These are phyloP conservation scores for Saprolegnia parasitica DNA, from an alignment of 352 stramenopile species.

Conservation along the genomic window DNA sequence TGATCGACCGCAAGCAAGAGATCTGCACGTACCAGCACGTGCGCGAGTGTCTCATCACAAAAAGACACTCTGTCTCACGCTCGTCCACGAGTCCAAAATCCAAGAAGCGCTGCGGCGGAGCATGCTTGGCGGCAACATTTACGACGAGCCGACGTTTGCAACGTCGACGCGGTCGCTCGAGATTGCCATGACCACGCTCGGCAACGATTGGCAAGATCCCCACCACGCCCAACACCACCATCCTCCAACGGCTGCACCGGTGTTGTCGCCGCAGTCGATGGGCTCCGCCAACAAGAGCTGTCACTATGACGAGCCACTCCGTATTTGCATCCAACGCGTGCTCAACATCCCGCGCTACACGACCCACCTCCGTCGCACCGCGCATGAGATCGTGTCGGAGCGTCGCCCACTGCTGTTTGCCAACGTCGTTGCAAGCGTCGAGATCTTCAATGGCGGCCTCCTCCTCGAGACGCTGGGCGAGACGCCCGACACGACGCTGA, in stretches of 20 bases:
- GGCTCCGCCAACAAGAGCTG: slow-evolving; percentile 19
- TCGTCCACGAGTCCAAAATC: slow-evolving; percentile 81
- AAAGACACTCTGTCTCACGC: slow-evolving; percentile 80
- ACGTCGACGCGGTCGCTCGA: not conserved
- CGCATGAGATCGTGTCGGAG: slow-evolving; percentile 56
- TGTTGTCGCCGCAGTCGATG: no score
- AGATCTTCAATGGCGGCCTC: slow-evolving; percentile 69
- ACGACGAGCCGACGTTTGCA: not conserved
- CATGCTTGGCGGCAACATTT: slow-evolving; percentile 29
- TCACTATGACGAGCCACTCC: slow-evolving; percentile 56
- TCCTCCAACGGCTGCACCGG: not conserved
- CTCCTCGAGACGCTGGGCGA: slow-evolving; percentile 68
- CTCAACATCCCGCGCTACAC: slow-evolving; percentile 77
- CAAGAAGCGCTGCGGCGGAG: slow-evolving; percentile 76
- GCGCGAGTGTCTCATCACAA: slow-evolving; percentile 75
- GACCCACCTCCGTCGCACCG: slow-evolving; percentile 57
- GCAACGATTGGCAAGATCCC: slow-evolving; percentile 6
- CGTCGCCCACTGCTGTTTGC: slow-evolving; percentile 48
- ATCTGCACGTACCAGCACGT: slow-evolving; percentile 87
- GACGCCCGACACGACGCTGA: slow-evolving; percentile 62
- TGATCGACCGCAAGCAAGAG: slow-evolving; percentile 76
- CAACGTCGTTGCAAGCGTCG: slow-evolving; percentile 68
- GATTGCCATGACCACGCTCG: slow-evolving; percentile 11
- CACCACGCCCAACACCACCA: not conserved
- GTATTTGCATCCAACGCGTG: slow-evolving; percentile 67